A percentile compares a stretch with the other conserved stretches of the same genome.
phyloP scores from a whole-genome alignment of 139 green algal species.

The Micromonas pusilla region DNA sequence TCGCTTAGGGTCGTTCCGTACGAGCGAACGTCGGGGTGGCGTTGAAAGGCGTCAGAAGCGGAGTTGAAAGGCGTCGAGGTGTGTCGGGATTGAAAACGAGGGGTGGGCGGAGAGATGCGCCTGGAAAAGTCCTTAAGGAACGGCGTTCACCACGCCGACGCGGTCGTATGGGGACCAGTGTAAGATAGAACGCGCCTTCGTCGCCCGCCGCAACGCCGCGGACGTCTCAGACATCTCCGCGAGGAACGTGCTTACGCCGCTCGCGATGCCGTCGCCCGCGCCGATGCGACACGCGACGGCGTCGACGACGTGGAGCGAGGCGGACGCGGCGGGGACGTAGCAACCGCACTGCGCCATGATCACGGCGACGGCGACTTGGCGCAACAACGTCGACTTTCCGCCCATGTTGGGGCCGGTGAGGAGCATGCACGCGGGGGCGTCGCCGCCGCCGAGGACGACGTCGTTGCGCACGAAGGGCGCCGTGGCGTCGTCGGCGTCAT shows the following conservation, averaged over 20 bases:
- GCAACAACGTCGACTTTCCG: slow-evolving; percentile 89
- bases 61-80: too few relatives aligned
- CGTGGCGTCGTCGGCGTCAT: too few relatives aligned
- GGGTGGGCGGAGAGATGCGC: too few relatives aligned
- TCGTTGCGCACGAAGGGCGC: slow-evolving; percentile 18
- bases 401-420: slow-evolving; percentile 94
- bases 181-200: too few relatives aligned
- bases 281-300: slow-evolving; percentile 89
- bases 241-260: slow-evolving; percentile 86
- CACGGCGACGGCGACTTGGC: slow-evolving; percentile 47
- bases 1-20: too few relatives aligned
- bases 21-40: too few relatives aligned
- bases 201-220: slow-evolving; percentile 60
- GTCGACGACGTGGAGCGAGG: slow-evolving; percentile 46
- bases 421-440: slow-evolving; percentile 32
- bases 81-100: too few relatives aligned
- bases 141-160: too few relatives aligned
- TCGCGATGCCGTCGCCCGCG: slow-evolving; percentile 82
- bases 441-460: not conserved
- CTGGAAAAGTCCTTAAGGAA: too few relatives aligned
- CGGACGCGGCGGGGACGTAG: not conserved
- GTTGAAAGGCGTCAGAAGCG: too few relatives aligned
- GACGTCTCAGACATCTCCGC: slow-evolving; percentile 93
- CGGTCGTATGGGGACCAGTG: too few relatives aligned
- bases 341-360: slow-evolving; percentile 27